A percentile compares a stretch with the other conserved stretches of the same genome.
These are phyloP conservation scores for Penstemon eatonii DNA, from an alignment of 257 asterid species.

Conservation along the genomic window DNA sequence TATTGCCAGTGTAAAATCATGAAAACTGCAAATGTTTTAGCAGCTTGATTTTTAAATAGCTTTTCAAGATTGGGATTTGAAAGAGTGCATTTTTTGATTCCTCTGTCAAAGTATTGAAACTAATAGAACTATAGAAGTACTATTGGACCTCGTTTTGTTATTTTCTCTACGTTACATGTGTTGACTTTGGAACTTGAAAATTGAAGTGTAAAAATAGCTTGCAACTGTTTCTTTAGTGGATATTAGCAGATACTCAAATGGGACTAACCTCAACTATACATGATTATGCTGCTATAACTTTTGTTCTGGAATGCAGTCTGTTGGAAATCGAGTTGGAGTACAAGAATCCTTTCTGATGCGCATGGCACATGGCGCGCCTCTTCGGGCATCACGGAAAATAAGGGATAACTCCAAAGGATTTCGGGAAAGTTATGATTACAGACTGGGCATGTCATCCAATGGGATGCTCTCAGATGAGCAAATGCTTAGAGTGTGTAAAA, in stretches of 20 bases:
- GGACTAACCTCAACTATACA: slow-evolving; percentile 23
- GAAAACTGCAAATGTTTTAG: slow-evolving; percentile 9
- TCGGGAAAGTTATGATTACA: slow-evolving; percentile 46
- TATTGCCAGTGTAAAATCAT: background rate
- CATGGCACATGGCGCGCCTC: slow-evolving; percentile 98
- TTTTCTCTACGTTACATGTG: slow-evolving; percentile 13
- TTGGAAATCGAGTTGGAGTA: slow-evolving; percentile 94
- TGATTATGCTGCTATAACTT: slow-evolving; percentile 15
- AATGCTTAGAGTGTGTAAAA: slow-evolving; percentile 80
- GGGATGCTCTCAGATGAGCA: slow-evolving; percentile 71
- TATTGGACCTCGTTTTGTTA: slow-evolving; percentile 9
- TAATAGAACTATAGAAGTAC: background rate
- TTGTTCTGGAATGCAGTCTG: slow-evolving; percentile 67
- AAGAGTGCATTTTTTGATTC: background rate
- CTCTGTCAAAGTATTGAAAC: slow-evolving; percentile 1
- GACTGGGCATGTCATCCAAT: slow-evolving; percentile 40
- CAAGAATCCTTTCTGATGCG: slow-evolving; percentile 95
- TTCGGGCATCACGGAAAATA: slow-evolving; percentile 48
- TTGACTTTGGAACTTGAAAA: slow-evolving; percentile 12
- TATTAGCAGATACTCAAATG: slow-evolving; percentile 8
- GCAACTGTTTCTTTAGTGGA: slow-evolving; percentile 20
- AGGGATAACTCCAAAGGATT: slow-evolving; percentile 53
- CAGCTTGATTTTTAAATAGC: slow-evolving; percentile 17
- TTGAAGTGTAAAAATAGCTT: background rate
- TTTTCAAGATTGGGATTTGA: background rate